Evolutionary conservation across 1,284 basidiomycete species (phyloP), one percentile per base, ranked within the genome.

Genomic region (Golubevia pallescens): DNA sequence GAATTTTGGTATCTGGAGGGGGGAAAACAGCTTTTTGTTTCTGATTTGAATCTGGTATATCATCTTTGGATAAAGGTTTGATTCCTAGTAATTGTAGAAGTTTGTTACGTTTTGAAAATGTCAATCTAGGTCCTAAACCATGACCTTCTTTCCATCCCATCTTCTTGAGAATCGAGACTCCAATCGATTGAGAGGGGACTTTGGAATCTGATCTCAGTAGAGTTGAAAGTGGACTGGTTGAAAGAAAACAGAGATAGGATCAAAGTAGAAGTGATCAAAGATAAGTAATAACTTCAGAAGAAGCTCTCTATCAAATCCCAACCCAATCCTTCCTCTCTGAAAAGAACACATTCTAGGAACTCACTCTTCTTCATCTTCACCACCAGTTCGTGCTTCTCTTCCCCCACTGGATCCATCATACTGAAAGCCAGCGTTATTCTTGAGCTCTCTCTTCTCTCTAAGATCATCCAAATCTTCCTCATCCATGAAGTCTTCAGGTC

Each of bases 401-500:
- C n/a, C n/a, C n/a, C n/a, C n/a, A n/a, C n/a, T n/a, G n/a, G n/a
- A n/a, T n/a, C n/a, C n/a, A n/a, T n/a, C n/a, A n/a, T n/a, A n/a
- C n/a, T n/a, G n/a, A n/a, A n/a, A n/a, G n/a, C n/a, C n/a, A n/a
- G n/a, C n/a, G 52, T 61, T 61, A 21, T 66, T 65, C 20, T 65
- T 61, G 6, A 96, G 86, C 57, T 90, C 90, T 71, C 91, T 88
- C 73, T 89, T 90, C 58, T 93, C 92, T 52, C 89, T 90, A 68
- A 92, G 85, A 70, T 93, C 93, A 51, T 91, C 90, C n/a, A 96
- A 87, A 86, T 97, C 96, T 86, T 99, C 97, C 56, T 97, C 96
- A 86, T 99, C 96, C 96, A 99, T 99, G 85, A 94, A 98, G 85
- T 98, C 96, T 83, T 97, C 93, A 0, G 92, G 91, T 10, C 90